Base-by-base conservation (phyloP, 2,329 filamentous ascomycete genomes). In the Lomentospora prolificans region DNA sequence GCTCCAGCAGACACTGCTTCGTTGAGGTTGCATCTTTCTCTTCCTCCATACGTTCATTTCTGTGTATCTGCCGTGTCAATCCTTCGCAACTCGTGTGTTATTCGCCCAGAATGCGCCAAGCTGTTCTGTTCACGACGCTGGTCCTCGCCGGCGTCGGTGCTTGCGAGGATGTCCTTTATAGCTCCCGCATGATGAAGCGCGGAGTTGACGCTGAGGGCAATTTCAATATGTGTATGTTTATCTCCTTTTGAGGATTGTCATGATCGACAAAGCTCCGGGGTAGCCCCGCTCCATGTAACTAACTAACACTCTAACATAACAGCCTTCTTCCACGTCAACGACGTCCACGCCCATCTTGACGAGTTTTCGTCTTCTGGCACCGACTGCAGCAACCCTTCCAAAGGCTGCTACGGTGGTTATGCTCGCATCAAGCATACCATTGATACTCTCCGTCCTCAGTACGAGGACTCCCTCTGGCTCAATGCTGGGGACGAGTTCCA, bases 401-500 rank as follows among this genome's bases (percentile, higher is more conserved):
- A 72, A 51, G 83, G 82, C 44, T 86, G 83, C 67, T 84, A 75
- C 57, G 83, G 83, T 25, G 83, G 84, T 28, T 86, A 85, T 60
- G 75, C 83, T 1, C 78, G 83, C 57, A 78, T 86, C 65, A 84
- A 84, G 71, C 74, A 76, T 19, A 75, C 80, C 4, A 69, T 86
- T 36, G 75, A 84, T 55, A 72, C 77, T 61, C 75, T 80, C 25
- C 76, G 81, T 28, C 74, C 78, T 4, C 72, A 73, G 28, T 73
- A 83, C 62, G 75, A 79, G n/a, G 79, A 85, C 63, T 81, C 79
- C 56, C 70, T 86, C 14, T 79, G 81, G 69, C 70, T 86, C 50
- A 84, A 86, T 56, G 80, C 78, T 2, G 84, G 84, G n/a, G 84
- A 86, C 61, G 84, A 86, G 64, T 86, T 86, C 64, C 80, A 86